Percentiles rank a stretch among this genome's conserved stretches.
Conservation (phyloP, 1,139 yeast species). For the Blastobotrys petasosporus region DNA sequence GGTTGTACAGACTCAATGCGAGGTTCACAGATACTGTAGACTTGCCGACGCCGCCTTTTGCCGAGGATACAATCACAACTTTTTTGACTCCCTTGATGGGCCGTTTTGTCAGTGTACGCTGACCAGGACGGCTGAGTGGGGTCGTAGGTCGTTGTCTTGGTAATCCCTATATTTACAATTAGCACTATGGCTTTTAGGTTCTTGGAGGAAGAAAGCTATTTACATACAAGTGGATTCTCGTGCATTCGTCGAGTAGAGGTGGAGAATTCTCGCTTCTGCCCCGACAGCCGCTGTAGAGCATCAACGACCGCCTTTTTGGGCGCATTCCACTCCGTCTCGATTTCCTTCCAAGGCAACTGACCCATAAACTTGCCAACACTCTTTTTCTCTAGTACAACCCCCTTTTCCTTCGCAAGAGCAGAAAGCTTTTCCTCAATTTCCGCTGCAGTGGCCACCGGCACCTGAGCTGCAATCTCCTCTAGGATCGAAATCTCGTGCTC, state of each 20-base stretch:
- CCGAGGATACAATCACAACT: conserved; percentile 67
- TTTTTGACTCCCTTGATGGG: conserved; percentile 59
- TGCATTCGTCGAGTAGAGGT: conserved; percentile 29
- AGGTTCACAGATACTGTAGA: conserved; percentile 53
- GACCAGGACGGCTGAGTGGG: conserved; percentile 21
- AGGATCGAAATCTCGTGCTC: conserved; percentile 45
- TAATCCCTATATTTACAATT: conserved; percentile 39
- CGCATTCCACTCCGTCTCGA: conserved; percentile 51
- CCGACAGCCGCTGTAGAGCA: conserved; percentile 26
- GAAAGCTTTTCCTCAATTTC: conserved; percentile 43
- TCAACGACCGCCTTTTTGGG: conserved; percentile 33
- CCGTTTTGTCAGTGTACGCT: conserved; percentile 42
- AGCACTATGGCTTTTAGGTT: conserved; percentile 1
- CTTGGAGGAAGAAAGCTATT: conserved; percentile 10
- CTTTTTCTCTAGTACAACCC: conserved; percentile 30
- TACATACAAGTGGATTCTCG: conserved; percentile 50
- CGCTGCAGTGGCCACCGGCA: conserved; percentile 49
- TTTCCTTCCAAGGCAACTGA: conserved; percentile 44
- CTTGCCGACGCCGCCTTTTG: conserved; percentile 74
- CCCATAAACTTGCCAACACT: conserved; percentile 41
- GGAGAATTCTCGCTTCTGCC: conserved; percentile 19
- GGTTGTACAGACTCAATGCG: conserved; percentile 53
- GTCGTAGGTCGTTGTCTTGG: conserved; percentile 37
- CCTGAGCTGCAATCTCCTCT: conserved; percentile 36
- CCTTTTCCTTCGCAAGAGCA: conserved; percentile 33